Base-by-base conservation (phyloP, 768 basidiomycete genomes). In the Boletellus ananas region DNA sequence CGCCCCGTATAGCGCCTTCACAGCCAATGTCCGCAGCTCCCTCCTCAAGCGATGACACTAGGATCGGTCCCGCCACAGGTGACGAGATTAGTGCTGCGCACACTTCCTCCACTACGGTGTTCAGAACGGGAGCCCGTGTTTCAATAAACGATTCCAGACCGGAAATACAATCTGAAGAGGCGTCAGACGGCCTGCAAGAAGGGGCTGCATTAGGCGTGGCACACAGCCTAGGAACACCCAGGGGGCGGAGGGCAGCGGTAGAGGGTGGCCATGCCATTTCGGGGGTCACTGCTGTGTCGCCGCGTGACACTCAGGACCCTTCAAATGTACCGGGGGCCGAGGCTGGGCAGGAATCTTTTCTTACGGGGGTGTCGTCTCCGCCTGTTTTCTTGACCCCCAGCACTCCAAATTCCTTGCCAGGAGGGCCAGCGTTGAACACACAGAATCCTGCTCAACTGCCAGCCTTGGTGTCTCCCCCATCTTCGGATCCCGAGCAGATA, bases 321-420 rank as follows among this genome's bases (percentile, higher is more conserved):
- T 66, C 63, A 66, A 63, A 66, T 64, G 52, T 45, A 25, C 20
- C 42, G 39, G 52, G 17, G 37, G 44, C 50, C 40, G 46, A 31
- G 17, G 45, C 50, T 47, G 34, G 36, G 33, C 52, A 34, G 11
- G 56, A 47, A 18, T 44, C 50, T 34, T 47, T 36, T 48, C 56
- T 55, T 52, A 45, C 39, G 40, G 64, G 54, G 54, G 33, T 52
- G 33, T 48, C 47, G 33, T 47, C 56, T 20, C 45, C 44, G 33
- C 45, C 56, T 39, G 47, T 39, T 29, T 38, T 43, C 27, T 40
- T 33, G 42, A 29, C 58, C 37, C 47, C 47, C 37, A 49, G 43
- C n/a, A 23, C 34, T 25, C 56, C 50, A 33, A 39, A 49, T 48
- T 41, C 41, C 29, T 31, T 50, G 10, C 18, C 47, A 42, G 49